These are phyloP conservation scores for Cyberlindnera japonica DNA, from an alignment of 805 yeast genomes.

Conservation along the genomic window DNA sequence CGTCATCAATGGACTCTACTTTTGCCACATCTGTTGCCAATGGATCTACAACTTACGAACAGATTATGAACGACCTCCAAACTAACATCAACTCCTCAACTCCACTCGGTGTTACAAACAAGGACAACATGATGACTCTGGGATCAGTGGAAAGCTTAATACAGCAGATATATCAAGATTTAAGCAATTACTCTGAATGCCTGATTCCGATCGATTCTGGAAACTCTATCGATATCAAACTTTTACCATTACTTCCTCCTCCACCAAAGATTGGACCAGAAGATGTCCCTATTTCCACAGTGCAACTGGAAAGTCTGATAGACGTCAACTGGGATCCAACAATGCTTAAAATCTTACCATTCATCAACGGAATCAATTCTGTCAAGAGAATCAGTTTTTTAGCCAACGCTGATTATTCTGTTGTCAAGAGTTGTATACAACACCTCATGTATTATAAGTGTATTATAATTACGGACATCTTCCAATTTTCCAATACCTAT, in stretches of 20 bases:
- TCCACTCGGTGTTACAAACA: constrained; percentile 24
- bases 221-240: constrained; percentile 85
- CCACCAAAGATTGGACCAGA: constrained; percentile 68
- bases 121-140: constrained; percentile 24
- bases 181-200: constrained; percentile 94
- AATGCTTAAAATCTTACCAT: constrained; percentile 81
- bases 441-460: constrained; percentile 90
- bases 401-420: constrained; percentile 73
- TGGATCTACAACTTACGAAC: constrained; percentile 25
- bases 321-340: constrained; percentile 98
- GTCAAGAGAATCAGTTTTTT: constrained; percentile 70
- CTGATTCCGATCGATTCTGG: constrained; percentile 88
- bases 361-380: constrained; percentile 84
- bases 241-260: constrained; percentile 87
- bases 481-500: constrained; percentile 84
- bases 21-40: constrained; percentile 9
- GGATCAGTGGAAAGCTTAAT: constrained; percentile 69
- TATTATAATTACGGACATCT: constrained; percentile 76
- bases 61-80: constrained; percentile 28
- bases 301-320: constrained; percentile 62
- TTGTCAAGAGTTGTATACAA: constrained; percentile 84
- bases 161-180: constrained; percentile 89
- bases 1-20: constrained; percentile 21
- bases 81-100: constrained; percentile 24
- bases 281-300: constrained; percentile 92